These are phyloP conservation scores for Noccaea caerulescens DNA, from an alignment of 345 rosid genomes.

Conservation along the genomic window DNA sequence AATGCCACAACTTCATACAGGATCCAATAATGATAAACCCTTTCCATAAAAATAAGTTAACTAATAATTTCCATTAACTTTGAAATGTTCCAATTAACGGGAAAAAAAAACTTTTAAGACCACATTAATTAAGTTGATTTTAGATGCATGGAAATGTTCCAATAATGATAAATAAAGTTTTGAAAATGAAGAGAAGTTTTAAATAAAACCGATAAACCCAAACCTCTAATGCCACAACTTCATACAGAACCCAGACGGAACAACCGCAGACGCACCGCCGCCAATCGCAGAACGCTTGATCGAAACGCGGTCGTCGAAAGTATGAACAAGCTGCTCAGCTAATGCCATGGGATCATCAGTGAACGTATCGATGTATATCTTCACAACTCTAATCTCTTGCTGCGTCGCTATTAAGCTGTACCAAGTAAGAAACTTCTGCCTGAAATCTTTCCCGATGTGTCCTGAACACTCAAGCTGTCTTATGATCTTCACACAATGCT, in stretches of 20 bases:
- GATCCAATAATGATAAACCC: too few species aligned
- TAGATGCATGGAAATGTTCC: conserved; percentile 45
- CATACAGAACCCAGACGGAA: conserved; percentile 92
- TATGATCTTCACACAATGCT: conserved; percentile 83
- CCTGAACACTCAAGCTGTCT: conserved; percentile 92
- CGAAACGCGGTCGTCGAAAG: conserved; percentile 76
- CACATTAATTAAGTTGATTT: too few species aligned
- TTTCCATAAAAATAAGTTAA: too few species aligned
- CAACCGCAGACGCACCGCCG: conserved; percentile 54
- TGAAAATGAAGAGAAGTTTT: conserved; percentile 14
- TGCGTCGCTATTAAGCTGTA: conserved; percentile 83
- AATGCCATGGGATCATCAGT: conserved; percentile 78
- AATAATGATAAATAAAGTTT: conserved; percentile 31
- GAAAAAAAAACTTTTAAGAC: too few species aligned
- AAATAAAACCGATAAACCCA: conserved; percentile 21
- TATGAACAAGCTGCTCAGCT: conserved; percentile 89
- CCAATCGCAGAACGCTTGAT: conserved; percentile 51
- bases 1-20: too few species aligned
- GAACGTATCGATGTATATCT: conserved; percentile 78
- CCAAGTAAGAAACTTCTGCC: conserved; percentile 98
- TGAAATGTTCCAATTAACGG: too few species aligned
- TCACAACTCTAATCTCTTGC: conserved; percentile 85
- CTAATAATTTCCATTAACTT: too few species aligned
- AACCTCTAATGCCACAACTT: conserved; percentile 80
- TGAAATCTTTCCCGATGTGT: conserved; percentile 79